Evolutionary conservation across 352 stramenopile genomes (phyloP).

Genomic region (Aphanomyces cochlioides): DNA sequence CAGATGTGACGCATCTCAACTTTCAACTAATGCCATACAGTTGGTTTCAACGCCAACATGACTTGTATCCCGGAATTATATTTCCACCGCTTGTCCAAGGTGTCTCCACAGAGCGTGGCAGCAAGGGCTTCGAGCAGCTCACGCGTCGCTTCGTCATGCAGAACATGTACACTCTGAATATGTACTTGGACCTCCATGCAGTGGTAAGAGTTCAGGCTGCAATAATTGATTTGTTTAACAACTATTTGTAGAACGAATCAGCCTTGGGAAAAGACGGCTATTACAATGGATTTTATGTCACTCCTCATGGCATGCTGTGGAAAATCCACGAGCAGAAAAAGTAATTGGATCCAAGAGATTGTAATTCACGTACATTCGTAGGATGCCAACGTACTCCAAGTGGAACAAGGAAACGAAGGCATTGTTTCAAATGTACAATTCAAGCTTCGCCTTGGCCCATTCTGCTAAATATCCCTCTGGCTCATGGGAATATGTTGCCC

Average conservation of each 20-base stretch:
- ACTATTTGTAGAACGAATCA: conserved; percentile 41
- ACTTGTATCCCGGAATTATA: conserved; percentile 37
- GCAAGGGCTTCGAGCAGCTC: conserved; percentile 42
- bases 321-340: conserved; percentile 35
- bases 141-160: conserved; percentile 42
- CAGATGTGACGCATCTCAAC: conserved; percentile 63
- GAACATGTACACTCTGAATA: conserved; percentile 35
- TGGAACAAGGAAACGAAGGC: conserved; percentile 25
- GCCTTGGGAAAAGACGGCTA: conserved; percentile 40
- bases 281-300: conserved; percentile 43
- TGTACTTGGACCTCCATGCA: conserved; percentile 60
- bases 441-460: conserved; percentile 1
- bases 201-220: conserved; percentile 35
- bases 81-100: conserved; percentile 41
- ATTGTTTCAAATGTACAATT: conserved; percentile 15
- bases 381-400: conserved; percentile 21
- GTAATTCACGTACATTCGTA: conserved; percentile 33
- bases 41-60: conserved; percentile 62
- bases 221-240: neutral
- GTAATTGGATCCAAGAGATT: conserved; percentile 11
- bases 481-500: conserved; percentile 55
- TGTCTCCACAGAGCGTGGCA: conserved; percentile 42
- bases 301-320: conserved; percentile 48
- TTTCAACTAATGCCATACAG: conserved; percentile 80
- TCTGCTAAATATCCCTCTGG: conserved; percentile 33